phyloP scores from a whole-genome alignment of 2,329 filamentous ascomycete species.

The Penicillium fuscoglaucum region DNA sequence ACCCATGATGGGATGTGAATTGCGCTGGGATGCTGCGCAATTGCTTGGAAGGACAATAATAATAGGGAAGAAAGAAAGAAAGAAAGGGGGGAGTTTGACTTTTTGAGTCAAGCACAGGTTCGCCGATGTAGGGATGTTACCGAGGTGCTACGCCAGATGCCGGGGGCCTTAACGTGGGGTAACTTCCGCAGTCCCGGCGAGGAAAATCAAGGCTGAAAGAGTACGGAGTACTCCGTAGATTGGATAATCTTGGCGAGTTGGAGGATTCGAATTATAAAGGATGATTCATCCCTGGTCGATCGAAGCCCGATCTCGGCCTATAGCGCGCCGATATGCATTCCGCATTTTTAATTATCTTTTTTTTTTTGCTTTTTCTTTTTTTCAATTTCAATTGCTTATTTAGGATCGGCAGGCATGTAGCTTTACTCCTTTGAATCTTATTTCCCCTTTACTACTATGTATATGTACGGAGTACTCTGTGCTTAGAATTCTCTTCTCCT shows the following conservation, averaged over 20 bases:
- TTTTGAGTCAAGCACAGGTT: neutral
- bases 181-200: neutral
- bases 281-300: neutral
- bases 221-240: neutral
- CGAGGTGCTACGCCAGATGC: neutral
- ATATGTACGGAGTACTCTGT: neutral
- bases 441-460: neutral
- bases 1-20: conserved; percentile 12
- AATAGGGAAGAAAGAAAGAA: neutral
- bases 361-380: neutral
- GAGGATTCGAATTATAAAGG: neutral
- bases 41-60: conserved; percentile 1
- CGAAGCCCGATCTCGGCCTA: neutral
- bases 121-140: neutral
- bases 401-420: neutral
- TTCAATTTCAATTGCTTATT: neutral
- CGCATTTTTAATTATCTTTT: neutral
- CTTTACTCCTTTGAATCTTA: neutral
- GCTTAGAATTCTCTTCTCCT: neutral
- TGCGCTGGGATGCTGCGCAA: neutral
- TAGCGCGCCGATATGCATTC: neutral
- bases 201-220: neutral
- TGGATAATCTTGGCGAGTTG: neutral
- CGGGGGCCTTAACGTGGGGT: neutral
- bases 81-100: neutral